Evolutionary conservation across 192 early-diverging fungal species (phyloP).

Genomic region (Coemansia sp.): DNA sequence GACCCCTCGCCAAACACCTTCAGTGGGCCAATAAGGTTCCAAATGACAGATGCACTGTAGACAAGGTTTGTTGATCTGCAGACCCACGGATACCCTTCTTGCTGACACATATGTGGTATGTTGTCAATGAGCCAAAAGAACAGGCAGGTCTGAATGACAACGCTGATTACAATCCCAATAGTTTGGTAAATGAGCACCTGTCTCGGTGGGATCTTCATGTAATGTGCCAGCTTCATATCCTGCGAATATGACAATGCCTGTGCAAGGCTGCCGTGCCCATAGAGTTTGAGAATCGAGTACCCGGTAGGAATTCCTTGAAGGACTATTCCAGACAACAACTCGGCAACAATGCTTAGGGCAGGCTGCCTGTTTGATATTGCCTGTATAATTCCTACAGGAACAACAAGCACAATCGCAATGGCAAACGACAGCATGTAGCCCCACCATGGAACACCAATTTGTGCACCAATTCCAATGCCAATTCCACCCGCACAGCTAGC

Average conservation of each 20-base stretch:
- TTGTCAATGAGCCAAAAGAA: constrained; percentile 64
- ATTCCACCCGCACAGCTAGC: constrained; percentile 54
- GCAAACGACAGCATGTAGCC: constrained; percentile 66
- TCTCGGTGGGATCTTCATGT: constrained; percentile 82
- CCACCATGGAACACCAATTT: constrained; percentile 82
- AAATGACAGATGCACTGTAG: constrained; percentile 74
- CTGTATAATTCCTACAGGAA: constrained; percentile 82
- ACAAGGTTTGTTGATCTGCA: constrained; percentile 62
- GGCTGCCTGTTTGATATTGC: constrained; percentile 78
- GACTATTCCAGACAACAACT: constrained; percentile 80
- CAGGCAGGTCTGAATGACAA: constrained; percentile 64
- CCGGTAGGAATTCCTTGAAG: constrained; percentile 77
- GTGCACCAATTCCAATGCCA: constrained; percentile 57
- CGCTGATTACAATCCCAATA: constrained; percentile 67
- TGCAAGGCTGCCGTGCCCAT: constrained; percentile 70
- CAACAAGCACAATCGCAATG: constrained; percentile 63
- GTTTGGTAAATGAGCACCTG: constrained; percentile 77
- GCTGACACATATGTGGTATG: constrained; percentile 60
- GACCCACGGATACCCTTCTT: constrained; percentile 65
- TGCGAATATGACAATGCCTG: constrained; percentile 73
- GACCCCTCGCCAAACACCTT: constrained; percentile 68
- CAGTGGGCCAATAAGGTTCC: constrained; percentile 74
- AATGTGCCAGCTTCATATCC: constrained; percentile 77
- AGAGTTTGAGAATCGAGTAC: constrained; percentile 83
- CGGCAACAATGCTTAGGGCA: constrained; percentile 77